Conservation (phyloP, 1,284 basidiomycete species). For the Ustilago vetiveriae region DNA sequence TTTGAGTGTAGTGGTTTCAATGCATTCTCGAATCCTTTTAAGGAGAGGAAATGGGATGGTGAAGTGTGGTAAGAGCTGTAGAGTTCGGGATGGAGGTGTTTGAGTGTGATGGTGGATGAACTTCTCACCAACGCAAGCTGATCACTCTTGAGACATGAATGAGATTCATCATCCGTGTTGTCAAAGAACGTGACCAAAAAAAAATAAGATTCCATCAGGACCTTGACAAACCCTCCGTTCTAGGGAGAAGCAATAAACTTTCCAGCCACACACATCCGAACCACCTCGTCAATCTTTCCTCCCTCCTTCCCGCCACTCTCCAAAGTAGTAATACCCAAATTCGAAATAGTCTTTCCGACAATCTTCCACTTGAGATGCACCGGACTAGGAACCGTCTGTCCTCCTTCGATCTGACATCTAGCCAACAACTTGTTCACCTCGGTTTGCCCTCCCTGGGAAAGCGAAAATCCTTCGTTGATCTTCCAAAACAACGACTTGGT, state of each 20-base stretch:
- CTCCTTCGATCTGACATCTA: slow-evolving; percentile 67
- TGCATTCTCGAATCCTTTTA: too few species aligned
- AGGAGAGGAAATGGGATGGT: too few species aligned
- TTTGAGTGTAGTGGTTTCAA: too few species aligned
- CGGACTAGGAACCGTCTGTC: slow-evolving; percentile 61
- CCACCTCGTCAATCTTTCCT: slow-evolving; percentile 28
- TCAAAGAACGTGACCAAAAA: not conserved
- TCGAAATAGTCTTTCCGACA: slow-evolving; percentile 64
- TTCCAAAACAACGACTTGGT: slow-evolving; percentile 69
- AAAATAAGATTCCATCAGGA: not conserved
- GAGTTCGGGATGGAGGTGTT: too few species aligned
- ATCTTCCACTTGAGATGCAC: slow-evolving; percentile 69
- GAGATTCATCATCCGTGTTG: too few species aligned
- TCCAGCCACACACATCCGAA: slow-evolving; percentile 32
- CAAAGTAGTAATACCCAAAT: slow-evolving; percentile 7
- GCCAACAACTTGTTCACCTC: slow-evolving; percentile 70
- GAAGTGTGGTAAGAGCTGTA: too few species aligned
- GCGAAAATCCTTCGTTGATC: slow-evolving; percentile 57
- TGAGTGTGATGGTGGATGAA: too few species aligned
- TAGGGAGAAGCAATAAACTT: slow-evolving; percentile 47
- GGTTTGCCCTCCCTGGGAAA: not conserved
- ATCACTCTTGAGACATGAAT: too few species aligned
- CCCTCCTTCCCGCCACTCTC: not conserved
- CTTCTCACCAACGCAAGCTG: too few species aligned
- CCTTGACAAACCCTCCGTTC: not conserved